Evolutionary conservation across 106 monocot genomes (phyloP), one percentile per base, ranked within the genome.

Genomic region (Dactylorhiza incarnata): DNA sequence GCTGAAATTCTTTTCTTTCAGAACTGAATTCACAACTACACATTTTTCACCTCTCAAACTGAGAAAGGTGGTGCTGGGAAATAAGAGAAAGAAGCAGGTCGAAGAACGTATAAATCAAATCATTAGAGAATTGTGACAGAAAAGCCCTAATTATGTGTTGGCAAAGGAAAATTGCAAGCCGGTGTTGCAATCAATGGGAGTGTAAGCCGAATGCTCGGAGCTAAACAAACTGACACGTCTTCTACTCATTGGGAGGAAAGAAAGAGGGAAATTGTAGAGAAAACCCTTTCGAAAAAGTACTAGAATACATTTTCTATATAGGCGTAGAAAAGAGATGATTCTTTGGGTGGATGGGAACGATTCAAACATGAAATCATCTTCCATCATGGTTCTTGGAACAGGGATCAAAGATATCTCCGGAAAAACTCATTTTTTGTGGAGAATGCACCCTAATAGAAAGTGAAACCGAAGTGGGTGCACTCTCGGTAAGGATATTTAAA

Each of bases 341-440:
- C 56, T 75, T 75, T 75, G 75, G 75, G 10, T 58, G 56, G 55
- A 75, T 75, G 75, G 75, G 53, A 44, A 75, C 49, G 72, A 72
- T 72, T 72, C 72, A 72, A 72, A 72, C 72, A 72, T 47, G 71
- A 47, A 71, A 43, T 72, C 47, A 45, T n/a, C 20, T 72, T 72
- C 72, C 72, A 46, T 47, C 72, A n/a, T 72, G 72, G 72, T 72
- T 72, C 45, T 48, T 72, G 48, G 48, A 72, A 72, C 17, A 72
- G 72, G 72, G 72, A 72, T 63, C 48, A 72, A 49, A 72, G 24
- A 9, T 19, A 47, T 72, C 72, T 72, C 72, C 49, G 15, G 72
- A 72, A 72, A 72, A 23, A 72, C 72, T 72, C 72, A 72, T 17
- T 72, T 72, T 72, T 49, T 72, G 72, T 72, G 72, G 72, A 72